Evolutionary conservation across 306 rosid genomes (phyloP), one percentile per base, ranked within the genome.

Genomic region (Astragalus membranaceus): DNA sequence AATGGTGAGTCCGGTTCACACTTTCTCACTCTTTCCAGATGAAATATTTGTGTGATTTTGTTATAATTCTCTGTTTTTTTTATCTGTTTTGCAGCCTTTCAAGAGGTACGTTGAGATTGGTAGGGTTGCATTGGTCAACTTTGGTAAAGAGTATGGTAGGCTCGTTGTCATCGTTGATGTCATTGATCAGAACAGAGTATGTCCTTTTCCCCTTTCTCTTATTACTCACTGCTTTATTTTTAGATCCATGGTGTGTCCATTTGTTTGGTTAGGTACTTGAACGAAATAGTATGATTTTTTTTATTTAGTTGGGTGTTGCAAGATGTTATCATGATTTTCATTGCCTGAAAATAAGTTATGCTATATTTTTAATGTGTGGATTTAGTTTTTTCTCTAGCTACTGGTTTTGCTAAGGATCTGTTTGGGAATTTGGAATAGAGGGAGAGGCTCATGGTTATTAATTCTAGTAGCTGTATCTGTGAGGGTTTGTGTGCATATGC

Each of bases 141-240:
- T 84, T 68, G 98, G 98, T 48, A 76, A 85, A 16, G 96, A 92
- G 52, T 89, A 89, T 14, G 98, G 98, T 2, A 89, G 73, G 84
- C 98, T 92, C 11, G 95, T 92, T 2, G 96, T 89, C 74, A 92
- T 92, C 69, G 96, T 92, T 43, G 99, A 94, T 52, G 91, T 94
- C 72, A 75, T 91, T 20, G 96, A 94, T 79, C 99, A 94, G 79
- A 92, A 88, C 80, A 77, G 92, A 65, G 96, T 92, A 26, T 35
- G 12, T 37, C 41, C 36, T 10, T 42, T 77, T 68, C 0, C 36
- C 16, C 8, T 12, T n/a, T n/a, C n/a, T n/a, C n/a, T n/a, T n/a
- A n/a, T n/a, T n/a, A n/a, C n/a, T n/a, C n/a, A n/a, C n/a, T 1
- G 0, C 17, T 68, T 49, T 13, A 50, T 1, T 0, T 8, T 59